phyloP scores from a whole-genome alignment of 345 rosid species.

The Rhodomyrtus tomentosa region DNA sequence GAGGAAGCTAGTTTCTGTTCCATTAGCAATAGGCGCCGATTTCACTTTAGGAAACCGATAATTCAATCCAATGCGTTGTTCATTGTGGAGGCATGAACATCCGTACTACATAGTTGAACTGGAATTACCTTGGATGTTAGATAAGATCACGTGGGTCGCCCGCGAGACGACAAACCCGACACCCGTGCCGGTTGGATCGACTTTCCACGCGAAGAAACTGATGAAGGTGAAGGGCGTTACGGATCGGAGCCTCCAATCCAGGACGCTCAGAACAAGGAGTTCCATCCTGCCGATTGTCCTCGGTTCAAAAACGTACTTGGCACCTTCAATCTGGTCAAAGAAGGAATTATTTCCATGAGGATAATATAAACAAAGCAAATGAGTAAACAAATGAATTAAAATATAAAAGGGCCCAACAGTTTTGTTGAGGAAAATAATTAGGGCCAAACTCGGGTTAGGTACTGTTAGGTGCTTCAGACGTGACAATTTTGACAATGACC shows the following conservation, averaged over 20 bases:
- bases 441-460: background rate
- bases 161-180: conserved; percentile 48
- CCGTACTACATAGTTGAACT: background rate
- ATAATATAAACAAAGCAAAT: background rate
- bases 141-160: conserved; percentile 67
- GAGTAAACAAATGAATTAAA: background rate
- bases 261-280: conserved; percentile 61
- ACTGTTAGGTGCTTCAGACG: background rate
- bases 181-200: conserved; percentile 56
- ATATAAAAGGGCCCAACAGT: background rate
- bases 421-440: background rate
- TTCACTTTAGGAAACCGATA: background rate
- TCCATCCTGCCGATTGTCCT: conserved; percentile 88
- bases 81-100: background rate
- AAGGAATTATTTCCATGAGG: background rate
- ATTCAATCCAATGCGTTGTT: background rate
- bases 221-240: conserved; percentile 81
- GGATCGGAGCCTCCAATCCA: conserved; percentile 95
- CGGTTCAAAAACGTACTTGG: conserved; percentile 67
- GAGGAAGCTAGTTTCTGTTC: conserved; percentile 78
- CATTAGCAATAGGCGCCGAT: background rate
- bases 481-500: conserved; percentile 19
- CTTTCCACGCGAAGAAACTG: conserved; percentile 80
- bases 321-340: conserved; percentile 50
- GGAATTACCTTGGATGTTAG: conserved; percentile 63